These are phyloP conservation scores for Apiotrichum gracile DNA, from an alignment of 1,284 basidiomycete species.

Conservation along the genomic window DNA sequence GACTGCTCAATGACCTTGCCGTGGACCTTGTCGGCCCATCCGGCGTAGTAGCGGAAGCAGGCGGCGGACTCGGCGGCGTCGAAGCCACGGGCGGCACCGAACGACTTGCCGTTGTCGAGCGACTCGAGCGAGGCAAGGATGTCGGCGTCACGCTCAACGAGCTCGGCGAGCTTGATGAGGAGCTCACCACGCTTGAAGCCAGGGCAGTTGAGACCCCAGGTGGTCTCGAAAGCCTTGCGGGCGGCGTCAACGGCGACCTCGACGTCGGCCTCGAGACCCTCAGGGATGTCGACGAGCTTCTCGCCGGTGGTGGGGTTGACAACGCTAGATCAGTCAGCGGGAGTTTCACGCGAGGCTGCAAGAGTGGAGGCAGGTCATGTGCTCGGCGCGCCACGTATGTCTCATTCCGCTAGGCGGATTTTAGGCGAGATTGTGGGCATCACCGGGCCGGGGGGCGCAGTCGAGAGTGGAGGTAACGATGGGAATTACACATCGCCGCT, in stretches of 20 bases:
- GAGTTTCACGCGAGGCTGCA: not conserved
- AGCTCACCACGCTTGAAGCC: constrained; percentile 59
- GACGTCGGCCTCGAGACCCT: constrained; percentile 63
- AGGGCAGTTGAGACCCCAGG: constrained; percentile 61
- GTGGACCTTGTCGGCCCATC: constrained; percentile 68
- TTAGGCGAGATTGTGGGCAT: too few relatives aligned
- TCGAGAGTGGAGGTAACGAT: too few relatives aligned
- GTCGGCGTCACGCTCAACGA: constrained; percentile 66
- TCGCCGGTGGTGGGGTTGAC: constrained; percentile 76
- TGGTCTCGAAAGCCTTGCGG: constrained; percentile 65
- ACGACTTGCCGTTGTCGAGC: constrained; percentile 71
- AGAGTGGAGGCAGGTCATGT: not conserved
- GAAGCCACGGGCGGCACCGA: constrained; percentile 61
- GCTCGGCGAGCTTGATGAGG: constrained; percentile 60
- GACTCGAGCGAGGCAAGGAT: constrained; percentile 71
- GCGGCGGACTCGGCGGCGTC: constrained; percentile 62
- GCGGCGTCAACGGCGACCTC: constrained; percentile 71
- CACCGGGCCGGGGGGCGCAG: too few relatives aligned
- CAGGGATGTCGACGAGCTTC: constrained; percentile 61
- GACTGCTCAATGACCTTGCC: constrained; percentile 68
- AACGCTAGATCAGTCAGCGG: constrained; percentile 51
- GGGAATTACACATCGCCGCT: too few relatives aligned
- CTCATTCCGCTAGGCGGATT: too few relatives aligned
- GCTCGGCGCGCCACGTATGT: too few relatives aligned
- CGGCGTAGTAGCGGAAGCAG: constrained; percentile 59